Evolutionary conservation across 2,329 filamentous ascomycete genomes (phyloP).

Genomic region (Myriosclerotinia curreyana): DNA sequence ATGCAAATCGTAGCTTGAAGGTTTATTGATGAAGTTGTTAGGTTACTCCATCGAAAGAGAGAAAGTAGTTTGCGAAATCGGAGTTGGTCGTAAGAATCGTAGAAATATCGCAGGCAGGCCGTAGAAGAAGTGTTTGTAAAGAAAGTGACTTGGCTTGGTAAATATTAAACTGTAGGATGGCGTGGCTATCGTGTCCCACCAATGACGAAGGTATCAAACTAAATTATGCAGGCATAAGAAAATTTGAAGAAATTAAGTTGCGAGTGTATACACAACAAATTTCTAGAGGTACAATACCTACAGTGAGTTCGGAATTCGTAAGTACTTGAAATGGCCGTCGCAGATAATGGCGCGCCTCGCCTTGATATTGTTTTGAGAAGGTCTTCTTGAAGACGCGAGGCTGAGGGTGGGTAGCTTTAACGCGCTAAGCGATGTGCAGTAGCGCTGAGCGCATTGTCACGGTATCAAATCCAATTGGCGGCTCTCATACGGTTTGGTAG

Average conservation of each 20-base stretch:
- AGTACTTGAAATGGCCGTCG: neutral
- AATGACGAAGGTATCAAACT: constrained; percentile 6
- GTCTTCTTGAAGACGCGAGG: constrained; percentile 7
- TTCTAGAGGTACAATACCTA: neutral
- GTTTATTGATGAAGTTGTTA: neutral
- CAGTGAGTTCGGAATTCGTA: neutral
- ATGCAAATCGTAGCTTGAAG: constrained; percentile 1
- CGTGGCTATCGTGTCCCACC: constrained; percentile 15
- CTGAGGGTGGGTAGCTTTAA: constrained; percentile 8
- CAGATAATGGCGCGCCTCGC: neutral
- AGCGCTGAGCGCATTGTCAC: neutral
- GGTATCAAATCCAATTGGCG: neutral
- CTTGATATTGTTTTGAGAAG: constrained; percentile 9
- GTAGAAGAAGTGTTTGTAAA: neutral
- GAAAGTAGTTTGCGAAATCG: neutral
- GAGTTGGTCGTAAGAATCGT: neutral
- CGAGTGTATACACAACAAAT: neutral
- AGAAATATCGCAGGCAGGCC: neutral
- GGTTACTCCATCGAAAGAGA: neutral
- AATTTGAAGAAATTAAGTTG: neutral
- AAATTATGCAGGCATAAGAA: neutral
- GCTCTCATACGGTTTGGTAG: no score
- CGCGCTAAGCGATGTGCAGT: constrained; percentile 1
- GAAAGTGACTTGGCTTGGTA: neutral
- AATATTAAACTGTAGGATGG: constrained; percentile 6